These are phyloP conservation scores for Meyerozyma guilliermondii DNA, from an alignment of 1,139 yeast species.

Conservation along the genomic window DNA sequence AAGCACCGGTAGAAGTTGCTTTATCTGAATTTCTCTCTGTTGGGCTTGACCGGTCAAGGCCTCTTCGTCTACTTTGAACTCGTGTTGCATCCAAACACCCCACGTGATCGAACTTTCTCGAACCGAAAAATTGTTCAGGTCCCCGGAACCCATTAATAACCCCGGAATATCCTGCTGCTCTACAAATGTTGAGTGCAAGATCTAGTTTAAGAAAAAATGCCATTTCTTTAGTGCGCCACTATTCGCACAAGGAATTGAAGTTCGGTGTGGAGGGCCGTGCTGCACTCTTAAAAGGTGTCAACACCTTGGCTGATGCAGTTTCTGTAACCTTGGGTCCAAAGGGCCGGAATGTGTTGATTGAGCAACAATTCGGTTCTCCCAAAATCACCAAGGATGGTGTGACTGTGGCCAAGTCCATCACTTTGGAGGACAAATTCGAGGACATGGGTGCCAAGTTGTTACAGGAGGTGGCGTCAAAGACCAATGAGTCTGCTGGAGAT, in stretches of 20 bases:
- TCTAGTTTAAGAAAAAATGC: slow-evolving; percentile 40
- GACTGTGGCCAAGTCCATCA: slow-evolving; percentile 89
- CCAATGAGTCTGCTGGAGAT: slow-evolving; percentile 98
- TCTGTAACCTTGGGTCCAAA: slow-evolving; percentile 97
- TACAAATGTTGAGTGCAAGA: slow-evolving; percentile 55
- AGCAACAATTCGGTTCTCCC: slow-evolving; percentile 96
- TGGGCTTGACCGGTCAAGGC: too few relatives aligned
- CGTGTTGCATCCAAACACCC: background rate
- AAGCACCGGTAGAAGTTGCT: too few relatives aligned
- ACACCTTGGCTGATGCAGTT: slow-evolving; percentile 94
- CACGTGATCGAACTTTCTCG: slow-evolving; percentile 11
- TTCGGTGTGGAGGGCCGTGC: slow-evolving; percentile 99
- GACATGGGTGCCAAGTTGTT: slow-evolving; percentile 94
- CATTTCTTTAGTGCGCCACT: slow-evolving; percentile 44
- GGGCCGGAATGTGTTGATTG: slow-evolving; percentile 96
- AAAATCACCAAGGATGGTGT: slow-evolving; percentile 99
- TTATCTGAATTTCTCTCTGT: too few relatives aligned
- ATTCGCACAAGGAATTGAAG: slow-evolving; percentile 91
- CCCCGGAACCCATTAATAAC: slow-evolving; percentile 5
- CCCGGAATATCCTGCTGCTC: slow-evolving; percentile 3
- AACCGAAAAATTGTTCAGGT: slow-evolving; percentile 7
- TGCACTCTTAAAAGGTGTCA: slow-evolving; percentile 91
- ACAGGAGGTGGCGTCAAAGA: slow-evolving; percentile 97
- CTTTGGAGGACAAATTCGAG: slow-evolving; percentile 88
- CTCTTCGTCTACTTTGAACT: too few relatives aligned